Percentiles rank a stretch among this genome's conserved stretches.
Evolutionary conservation across 352 stramenopile genomes (phyloP).

Genomic region (Phytopythium chamaehyphon): DNA sequence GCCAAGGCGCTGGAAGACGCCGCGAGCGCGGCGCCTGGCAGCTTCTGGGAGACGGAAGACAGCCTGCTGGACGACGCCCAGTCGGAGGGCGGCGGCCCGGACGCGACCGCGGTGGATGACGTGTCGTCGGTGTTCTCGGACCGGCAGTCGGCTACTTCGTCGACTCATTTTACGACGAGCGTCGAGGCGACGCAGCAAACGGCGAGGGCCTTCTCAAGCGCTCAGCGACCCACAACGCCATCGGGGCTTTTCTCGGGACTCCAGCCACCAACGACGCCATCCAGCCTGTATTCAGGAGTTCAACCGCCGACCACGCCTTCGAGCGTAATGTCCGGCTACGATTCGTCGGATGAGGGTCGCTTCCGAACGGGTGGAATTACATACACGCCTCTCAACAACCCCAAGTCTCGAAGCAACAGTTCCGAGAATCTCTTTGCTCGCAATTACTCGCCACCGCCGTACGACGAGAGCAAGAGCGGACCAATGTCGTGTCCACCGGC

Average conservation of each 20-base stretch:
- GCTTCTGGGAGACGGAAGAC: conserved; percentile 7
- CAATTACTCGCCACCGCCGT: conserved; percentile 11
- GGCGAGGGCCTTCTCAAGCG: conserved; percentile 15
- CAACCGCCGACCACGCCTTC: conserved; percentile 53
- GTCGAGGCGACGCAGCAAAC: not conserved
- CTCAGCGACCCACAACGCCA: conserved; percentile 14
- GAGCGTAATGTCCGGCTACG: conserved; percentile 26
- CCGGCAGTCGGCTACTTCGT: conserved; percentile 2
- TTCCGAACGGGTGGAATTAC: conserved; percentile 49
- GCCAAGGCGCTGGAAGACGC: conserved; percentile 18
- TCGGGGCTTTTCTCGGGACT: conserved; percentile 3
- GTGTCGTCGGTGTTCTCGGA: conserved; percentile 6
- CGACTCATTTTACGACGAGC: not conserved
- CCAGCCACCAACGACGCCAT: not conserved
- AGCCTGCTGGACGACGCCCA: conserved; percentile 5
- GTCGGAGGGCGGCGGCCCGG: not conserved
- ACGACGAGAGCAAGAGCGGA: conserved; percentile 31
- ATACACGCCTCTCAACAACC: conserved; percentile 46
- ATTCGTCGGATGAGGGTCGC: conserved; percentile 19
- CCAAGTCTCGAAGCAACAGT: conserved; percentile 58
- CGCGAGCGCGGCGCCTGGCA: conserved; percentile 2
- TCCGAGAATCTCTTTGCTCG: conserved; percentile 20
- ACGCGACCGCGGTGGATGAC: conserved; percentile 1
- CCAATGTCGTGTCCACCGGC: conserved; percentile 38
- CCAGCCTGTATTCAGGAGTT: conserved; percentile 9